Evolutionary conservation across 352 stramenopile genomes (phyloP).

Genomic region (Globisporangium okanoganense): DNA sequence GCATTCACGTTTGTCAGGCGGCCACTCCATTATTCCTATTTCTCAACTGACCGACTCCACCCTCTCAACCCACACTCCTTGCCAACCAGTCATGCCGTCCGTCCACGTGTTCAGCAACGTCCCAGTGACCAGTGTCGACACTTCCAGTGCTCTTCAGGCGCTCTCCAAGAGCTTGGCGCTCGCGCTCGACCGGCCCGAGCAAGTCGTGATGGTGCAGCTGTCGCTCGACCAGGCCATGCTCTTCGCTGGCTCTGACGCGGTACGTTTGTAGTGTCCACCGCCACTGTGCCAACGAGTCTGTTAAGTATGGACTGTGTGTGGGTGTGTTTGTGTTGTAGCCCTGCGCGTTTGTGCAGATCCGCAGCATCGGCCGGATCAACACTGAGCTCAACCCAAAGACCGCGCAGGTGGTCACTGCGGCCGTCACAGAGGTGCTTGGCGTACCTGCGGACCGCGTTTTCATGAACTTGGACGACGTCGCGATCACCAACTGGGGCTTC

Average conservation of each 20-base stretch:
- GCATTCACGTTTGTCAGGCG: too few species aligned
- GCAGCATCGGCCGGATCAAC: conserved; percentile 25
- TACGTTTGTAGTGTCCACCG: conserved; percentile 2
- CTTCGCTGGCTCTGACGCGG: conserved; percentile 17
- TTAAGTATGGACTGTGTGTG: too few species aligned
- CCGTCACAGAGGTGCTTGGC: conserved; percentile 16
- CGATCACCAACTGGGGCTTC: conserved; percentile 27
- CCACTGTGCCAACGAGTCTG: too few species aligned
- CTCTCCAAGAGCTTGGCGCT: conserved; percentile 20
- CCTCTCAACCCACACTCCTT: too few species aligned
- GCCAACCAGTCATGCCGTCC: too few species aligned
- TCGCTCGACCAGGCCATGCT: conserved; percentile 25
- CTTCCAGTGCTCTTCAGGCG: conserved; percentile 5
- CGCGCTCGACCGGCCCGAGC: too few species aligned
- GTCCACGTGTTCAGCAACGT: conserved; percentile 28
- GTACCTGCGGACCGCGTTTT: conserved; percentile 31
- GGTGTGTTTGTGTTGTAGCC: conserved; percentile 8
- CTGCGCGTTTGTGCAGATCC: conserved; percentile 25
- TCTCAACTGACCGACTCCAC: too few species aligned
- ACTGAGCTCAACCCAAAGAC: conserved; percentile 26
- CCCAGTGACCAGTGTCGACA: conserved; percentile 12
- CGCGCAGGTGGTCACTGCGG: conserved; percentile 11
- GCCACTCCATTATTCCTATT: too few species aligned
- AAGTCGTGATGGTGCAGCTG: too few species aligned
- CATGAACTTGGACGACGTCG: conserved; percentile 35